phyloP scores from a whole-genome alignment of 495 filamentous ascomycete genomes.

The Endocarpon pusillum region DNA sequence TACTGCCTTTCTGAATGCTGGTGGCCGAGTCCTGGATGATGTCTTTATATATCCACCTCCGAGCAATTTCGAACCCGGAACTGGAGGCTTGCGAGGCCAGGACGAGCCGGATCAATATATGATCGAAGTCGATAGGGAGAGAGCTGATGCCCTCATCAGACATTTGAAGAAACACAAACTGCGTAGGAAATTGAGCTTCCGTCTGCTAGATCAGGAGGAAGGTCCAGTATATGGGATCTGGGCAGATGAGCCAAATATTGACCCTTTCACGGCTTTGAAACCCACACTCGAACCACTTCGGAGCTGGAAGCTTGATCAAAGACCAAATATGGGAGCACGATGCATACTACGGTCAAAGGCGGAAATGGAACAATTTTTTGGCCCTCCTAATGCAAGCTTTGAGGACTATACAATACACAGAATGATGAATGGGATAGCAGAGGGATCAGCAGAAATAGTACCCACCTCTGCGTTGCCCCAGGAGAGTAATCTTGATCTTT shows the following conservation, averaged over 20 bases:
- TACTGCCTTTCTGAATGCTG: slow-evolving; percentile 67
- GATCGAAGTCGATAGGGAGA: slow-evolving; percentile 18
- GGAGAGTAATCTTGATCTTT: slow-evolving; percentile 72
- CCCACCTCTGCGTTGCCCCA: slow-evolving; percentile 53
- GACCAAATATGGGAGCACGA: background rate
- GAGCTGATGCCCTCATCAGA: slow-evolving; percentile 39
- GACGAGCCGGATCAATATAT: slow-evolving; percentile 52
- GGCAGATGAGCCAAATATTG: no score
- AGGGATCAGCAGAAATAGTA: slow-evolving; percentile 65
- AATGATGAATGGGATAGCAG: slow-evolving; percentile 61
- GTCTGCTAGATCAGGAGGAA: background rate
- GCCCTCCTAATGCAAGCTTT: slow-evolving; percentile 14
- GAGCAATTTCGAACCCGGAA: slow-evolving; percentile 9
- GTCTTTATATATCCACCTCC: slow-evolving; percentile 66
- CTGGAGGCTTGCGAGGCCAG: slow-evolving; percentile 32
- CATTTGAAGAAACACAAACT: slow-evolving; percentile 75
- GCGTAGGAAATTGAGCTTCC: slow-evolving; percentile 45
- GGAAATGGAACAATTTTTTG: slow-evolving; percentile 1
- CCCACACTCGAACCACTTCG: no score
- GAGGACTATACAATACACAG: slow-evolving; percentile 48
- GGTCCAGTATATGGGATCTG: no score
- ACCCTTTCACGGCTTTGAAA: background rate
- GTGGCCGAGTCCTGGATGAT: slow-evolving; percentile 71
- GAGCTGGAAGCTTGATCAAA: no score
- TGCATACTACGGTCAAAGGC: background rate